Base-by-base conservation (phyloP, 257 asterid species). In the Gentiana straminea region DNA sequence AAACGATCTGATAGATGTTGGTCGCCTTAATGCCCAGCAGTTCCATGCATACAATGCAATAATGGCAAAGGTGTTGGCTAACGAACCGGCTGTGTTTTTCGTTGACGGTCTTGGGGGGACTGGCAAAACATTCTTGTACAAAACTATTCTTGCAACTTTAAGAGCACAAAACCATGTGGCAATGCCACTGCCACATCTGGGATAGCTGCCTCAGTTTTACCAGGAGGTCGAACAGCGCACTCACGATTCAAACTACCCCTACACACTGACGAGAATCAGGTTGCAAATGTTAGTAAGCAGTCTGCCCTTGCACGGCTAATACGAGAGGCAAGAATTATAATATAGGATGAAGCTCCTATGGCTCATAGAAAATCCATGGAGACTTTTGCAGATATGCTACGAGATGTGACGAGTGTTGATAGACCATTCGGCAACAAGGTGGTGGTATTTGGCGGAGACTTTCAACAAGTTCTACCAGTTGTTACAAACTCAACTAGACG, bases 181-280 rank as follows among this genome's bases (percentile, higher is more conserved):
- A 39, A 3, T 3, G 44, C 44, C 8, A 39, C 44, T 3, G 44
- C 44, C 8, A 39, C 44, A 4, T 39, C 44, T 7, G 44, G 44
- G 4, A 7, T 39, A 3, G 44, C 44, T 3, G 44, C 54, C 3
- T 1, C 52, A 47, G 8, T 47, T 2, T 47, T 59, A 47, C 54
- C 44, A 5, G 63, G 63, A 4, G 53, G 53, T 13, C 52, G 44
- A 0, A 58, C 54, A 11, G n/a, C 54, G 1, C 55, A 33, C 3
- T 59, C 45, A 1, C 12, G 54, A 33, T 59, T 59, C 24, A n/a
- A 47, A 15, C 46, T 48, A 3, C 63, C 54, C 24, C 4, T 58
- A 10, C 38, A 64, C 33, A 13, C 6, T 11, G 8, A 9, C 0
- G 44, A 37, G 1, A 34, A 7, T 0, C 1, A 24, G 1, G 11